These are phyloP conservation scores for Anethum foeniculum DNA, from an alignment of 140 eudicot genomes.

Conservation along the genomic window DNA sequence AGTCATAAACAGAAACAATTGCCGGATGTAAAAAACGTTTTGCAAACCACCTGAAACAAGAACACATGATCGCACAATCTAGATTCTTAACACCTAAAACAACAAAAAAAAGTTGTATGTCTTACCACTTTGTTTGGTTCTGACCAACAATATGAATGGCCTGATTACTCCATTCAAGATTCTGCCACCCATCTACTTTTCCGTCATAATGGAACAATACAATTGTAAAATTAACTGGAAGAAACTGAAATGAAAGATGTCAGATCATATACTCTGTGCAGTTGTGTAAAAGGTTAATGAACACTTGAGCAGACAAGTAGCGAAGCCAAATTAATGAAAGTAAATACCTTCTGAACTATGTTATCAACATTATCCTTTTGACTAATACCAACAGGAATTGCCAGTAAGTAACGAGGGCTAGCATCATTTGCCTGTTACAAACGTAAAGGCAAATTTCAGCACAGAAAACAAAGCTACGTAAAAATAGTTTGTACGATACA, in stretches of 20 bases:
- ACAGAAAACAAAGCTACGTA: not conserved
- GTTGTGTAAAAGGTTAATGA: not conserved
- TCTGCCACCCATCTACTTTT: constrained; percentile 82
- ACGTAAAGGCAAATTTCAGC: not conserved
- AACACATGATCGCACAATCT: not conserved
- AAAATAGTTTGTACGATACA: not conserved
- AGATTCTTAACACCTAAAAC: not conserved
- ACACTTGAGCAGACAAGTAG: not conserved
- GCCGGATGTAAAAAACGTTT: constrained; percentile 96
- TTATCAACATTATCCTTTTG: constrained; percentile 79
- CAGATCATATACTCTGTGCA: not conserved
- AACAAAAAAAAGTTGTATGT: not conserved
- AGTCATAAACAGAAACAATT: constrained; percentile 75
- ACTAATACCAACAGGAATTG: constrained; percentile 85
- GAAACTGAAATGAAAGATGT: constrained; percentile 57
- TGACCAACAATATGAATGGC: constrained; percentile 79
- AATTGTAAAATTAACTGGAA: constrained; percentile 76
- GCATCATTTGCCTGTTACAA: constrained; percentile 33
- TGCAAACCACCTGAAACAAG: constrained; percentile 82
- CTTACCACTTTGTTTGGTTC: constrained; percentile 97
- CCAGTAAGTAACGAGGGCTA: constrained; percentile 59
- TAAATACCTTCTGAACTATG: constrained; percentile 72
- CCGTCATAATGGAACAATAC: constrained; percentile 95
- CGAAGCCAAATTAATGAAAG: constrained; percentile 1
- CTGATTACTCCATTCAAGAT: constrained; percentile 77